Evolutionary conservation across 2,329 filamentous ascomycete genomes (phyloP), one percentile per base, ranked within the genome.

Genomic region (Torrubiella hemipterigena): DNA sequence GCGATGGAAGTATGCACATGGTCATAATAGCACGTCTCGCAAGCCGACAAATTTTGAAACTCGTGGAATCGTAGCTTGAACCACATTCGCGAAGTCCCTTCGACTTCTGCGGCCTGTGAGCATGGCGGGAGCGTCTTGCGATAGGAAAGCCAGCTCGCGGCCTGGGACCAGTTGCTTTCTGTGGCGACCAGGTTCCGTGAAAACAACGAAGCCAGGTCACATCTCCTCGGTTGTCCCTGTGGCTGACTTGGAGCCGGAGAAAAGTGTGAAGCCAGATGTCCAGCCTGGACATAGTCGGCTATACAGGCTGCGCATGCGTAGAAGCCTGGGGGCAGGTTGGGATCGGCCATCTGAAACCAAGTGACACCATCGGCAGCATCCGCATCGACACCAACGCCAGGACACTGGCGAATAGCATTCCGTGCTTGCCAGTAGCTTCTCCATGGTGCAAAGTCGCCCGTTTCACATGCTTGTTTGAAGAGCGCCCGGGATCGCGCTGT

Each of bases 1-100:
- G 30, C 30, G 10, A 32, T 13, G 5, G 27, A 17, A 6, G 16
- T 16, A 13, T 29, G 29, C 2, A 29, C 30, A 9, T 19, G 11
- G 17, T 36, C 27, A 12, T 36, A 36, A n/a, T 36, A 30, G 27
- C 27, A 30, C 6, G 30, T 21, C 8, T 30, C 27, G n/a, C 27
- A 32, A 6, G 30, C 19, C 17, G 22, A 26, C n/a, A 36, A 15
- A 5, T 15, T 11, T 13, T 15, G 27, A 22, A 27, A 27, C 14
- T 32, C 23, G 3, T 27, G 27, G 6, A 18, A 17, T 4, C 22
- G 27, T 13, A 36, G 15, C 14, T 23, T 32, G 25, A 29, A 18
- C 34, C 34, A 36, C 3, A 13, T 10, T 3, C 18, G 21, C 4
- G 30, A 32, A 8, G 21, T 19, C 25, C 21, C 25, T 11, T 23